Percentiles rank a stretch among this genome's conserved stretches.
Conservation (phyloP, 305 asterid genomes). For the Rubia balearica region DNA sequence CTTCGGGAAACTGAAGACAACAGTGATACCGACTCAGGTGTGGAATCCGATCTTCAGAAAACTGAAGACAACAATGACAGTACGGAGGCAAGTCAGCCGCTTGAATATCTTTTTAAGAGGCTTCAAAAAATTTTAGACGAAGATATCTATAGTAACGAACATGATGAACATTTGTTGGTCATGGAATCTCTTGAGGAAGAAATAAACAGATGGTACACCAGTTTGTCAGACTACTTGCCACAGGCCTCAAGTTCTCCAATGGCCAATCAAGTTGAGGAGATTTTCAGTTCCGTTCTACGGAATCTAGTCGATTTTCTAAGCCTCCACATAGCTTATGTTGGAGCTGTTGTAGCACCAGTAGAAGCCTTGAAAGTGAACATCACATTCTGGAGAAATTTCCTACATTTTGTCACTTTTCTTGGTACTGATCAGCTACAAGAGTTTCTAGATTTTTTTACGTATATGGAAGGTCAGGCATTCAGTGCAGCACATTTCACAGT, state of each 20-base stretch:
- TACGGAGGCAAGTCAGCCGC: neutral
- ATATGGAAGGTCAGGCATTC: neutral
- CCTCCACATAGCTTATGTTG: neutral
- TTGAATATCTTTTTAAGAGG: neutral
- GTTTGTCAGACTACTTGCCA: neutral
- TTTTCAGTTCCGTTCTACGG: neutral
- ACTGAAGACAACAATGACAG: too few relatives aligned
- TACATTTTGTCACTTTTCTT: neutral
- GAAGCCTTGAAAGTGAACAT: neutral
- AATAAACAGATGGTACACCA: neutral
- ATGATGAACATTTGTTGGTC: neutral
- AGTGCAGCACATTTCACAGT: neutral
- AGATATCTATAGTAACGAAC: too few relatives aligned
- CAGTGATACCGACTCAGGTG: too few relatives aligned
- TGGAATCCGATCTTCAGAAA: too few relatives aligned
- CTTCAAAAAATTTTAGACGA: neutral
- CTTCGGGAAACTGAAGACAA: too few relatives aligned
- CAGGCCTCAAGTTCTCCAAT: neutral
- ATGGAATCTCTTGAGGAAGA: neutral
- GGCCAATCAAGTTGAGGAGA: neutral
- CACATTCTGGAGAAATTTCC: constrained; percentile 1
- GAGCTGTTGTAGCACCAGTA: neutral
- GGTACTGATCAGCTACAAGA: neutral
- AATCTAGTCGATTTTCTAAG: neutral
- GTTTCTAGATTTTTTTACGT: neutral